These are phyloP conservation scores for Blastomyces parvus DNA, from an alignment of 2,329 filamentous ascomycete genomes.

Conservation along the genomic window DNA sequence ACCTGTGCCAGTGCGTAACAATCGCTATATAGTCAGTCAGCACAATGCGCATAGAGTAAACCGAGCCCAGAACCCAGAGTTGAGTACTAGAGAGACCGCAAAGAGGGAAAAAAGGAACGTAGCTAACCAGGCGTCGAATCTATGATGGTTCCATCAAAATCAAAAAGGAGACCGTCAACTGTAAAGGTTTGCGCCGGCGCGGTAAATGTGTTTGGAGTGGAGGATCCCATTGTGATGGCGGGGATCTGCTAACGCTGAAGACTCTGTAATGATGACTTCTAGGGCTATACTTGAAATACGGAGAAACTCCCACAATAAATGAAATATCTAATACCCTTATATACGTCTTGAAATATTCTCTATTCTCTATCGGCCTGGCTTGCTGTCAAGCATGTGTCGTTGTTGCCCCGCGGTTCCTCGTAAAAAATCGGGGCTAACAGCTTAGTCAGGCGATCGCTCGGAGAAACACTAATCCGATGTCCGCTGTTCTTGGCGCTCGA, in stretches of 20 bases:
- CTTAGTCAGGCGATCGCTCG: background rate
- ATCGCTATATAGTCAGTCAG: conserved; percentile 41
- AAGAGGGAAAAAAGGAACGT: background rate
- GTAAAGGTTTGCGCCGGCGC: conserved; percentile 30
- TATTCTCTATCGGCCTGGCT: background rate
- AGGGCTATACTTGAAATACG: background rate
- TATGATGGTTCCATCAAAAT: conserved; percentile 42
- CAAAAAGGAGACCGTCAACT: conserved; percentile 39
- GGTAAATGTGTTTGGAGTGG: conserved; percentile 26
- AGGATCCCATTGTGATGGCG: conserved; percentile 14
- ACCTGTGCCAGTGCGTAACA: conserved; percentile 55
- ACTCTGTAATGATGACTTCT: background rate
- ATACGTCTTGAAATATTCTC: background rate
- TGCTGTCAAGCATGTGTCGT: background rate
- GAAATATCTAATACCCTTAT: background rate
- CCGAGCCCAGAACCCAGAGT: background rate
- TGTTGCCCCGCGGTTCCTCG: background rate
- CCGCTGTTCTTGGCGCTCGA: background rate
- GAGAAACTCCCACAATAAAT: background rate
- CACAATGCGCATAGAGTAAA: background rate
- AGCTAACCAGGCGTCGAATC: conserved; percentile 38
- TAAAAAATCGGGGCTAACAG: background rate
- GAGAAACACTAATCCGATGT: conserved; percentile 2
- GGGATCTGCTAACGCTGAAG: background rate
- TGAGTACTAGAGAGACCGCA: background rate